Conservation (phyloP, 2,329 filamentous ascomycete genomes). For the Penicillium verrucosum region DNA sequence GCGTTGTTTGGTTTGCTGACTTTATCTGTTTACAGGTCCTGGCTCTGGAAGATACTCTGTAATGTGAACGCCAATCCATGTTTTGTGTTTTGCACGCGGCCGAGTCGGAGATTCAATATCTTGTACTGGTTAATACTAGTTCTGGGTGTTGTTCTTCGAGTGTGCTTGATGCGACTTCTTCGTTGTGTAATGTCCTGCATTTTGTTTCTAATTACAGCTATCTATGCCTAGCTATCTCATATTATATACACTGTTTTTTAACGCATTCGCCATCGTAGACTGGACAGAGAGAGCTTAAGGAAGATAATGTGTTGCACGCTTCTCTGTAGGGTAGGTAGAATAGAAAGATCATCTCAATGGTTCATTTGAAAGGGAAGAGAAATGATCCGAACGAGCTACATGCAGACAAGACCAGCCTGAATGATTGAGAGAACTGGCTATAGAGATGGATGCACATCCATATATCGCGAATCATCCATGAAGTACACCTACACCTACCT, state of each 20-base stretch:
- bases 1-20: background rate
- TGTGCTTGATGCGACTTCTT: background rate
- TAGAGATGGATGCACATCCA: background rate
- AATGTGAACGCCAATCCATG: background rate
- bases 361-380: background rate
- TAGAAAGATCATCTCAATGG: too few species aligned
- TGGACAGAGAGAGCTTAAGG: background rate
- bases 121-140: background rate
- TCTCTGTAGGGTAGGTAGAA: background rate
- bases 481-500: conserved; percentile 3
- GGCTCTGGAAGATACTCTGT: conserved; percentile 49
- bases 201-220: background rate
- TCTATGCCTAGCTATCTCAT: background rate
- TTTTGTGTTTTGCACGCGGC: background rate
- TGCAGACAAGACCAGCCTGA: background rate
- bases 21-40: conserved; percentile 47
- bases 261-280: background rate
- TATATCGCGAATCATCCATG: background rate
- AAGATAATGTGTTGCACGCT: background rate
- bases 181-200: background rate
- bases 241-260: background rate
- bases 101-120: background rate
- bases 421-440: background rate
- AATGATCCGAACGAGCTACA: background rate
- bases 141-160: background rate